A percentile compares a stretch with the other conserved stretches of the same genome.
phyloP scores from a whole-genome alignment of 352 stramenopile genomes.

The Pythium dissotocum region DNA sequence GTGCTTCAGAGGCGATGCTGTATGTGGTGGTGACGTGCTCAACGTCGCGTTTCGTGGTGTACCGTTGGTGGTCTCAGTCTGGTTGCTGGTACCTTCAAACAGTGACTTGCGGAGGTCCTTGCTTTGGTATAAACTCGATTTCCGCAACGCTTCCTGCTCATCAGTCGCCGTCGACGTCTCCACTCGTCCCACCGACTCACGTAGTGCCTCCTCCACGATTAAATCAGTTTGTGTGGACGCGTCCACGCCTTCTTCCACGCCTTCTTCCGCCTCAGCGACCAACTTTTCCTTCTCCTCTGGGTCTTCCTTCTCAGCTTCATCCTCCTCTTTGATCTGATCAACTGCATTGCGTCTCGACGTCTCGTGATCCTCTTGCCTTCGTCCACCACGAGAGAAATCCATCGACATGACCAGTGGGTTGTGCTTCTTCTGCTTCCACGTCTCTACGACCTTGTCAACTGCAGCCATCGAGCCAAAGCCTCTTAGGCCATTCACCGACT shows the following conservation, averaged over 20 bases:
- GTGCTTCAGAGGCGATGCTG: background rate
- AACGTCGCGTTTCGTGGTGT: background rate
- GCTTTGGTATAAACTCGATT: background rate
- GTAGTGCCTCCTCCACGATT: background rate
- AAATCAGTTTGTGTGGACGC: conserved; percentile 1
- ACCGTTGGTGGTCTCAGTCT: background rate
- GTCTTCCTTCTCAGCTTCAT: background rate
- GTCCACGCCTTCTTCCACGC: conserved; percentile 1
- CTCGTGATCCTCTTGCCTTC: background rate
- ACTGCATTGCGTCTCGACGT: background rate
- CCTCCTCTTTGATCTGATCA: background rate
- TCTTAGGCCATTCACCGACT: conserved; percentile 6
- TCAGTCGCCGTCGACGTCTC: background rate
- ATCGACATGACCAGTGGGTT: conserved; percentile 41
- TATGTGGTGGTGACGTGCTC: background rate
- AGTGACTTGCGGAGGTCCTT: background rate
- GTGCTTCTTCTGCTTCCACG: conserved; percentile 22
- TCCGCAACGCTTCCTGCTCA: background rate
- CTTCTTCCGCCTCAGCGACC: background rate
- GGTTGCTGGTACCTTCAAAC: background rate
- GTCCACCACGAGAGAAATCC: background rate
- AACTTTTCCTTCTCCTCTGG: conserved; percentile 11
- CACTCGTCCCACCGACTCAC: background rate
- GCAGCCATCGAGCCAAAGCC: background rate
- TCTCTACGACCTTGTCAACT: background rate